phyloP scores from a whole-genome alignment of 139 green algal genomes.

The Chlamydomonas sp. region DNA sequence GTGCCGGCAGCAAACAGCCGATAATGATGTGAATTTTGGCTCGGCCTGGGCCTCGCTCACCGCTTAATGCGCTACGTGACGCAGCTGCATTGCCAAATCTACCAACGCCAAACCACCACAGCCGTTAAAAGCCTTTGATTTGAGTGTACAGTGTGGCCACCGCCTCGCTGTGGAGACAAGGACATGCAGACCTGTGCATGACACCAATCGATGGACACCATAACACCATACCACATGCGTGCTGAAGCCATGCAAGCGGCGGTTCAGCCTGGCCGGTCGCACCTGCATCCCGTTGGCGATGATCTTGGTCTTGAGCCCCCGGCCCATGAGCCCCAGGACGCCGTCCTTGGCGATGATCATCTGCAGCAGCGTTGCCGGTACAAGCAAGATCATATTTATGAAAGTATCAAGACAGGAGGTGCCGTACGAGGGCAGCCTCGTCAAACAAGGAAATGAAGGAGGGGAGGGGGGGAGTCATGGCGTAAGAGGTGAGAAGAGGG shows the following conservation, averaged over 20 bases:
- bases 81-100: no score
- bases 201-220: neutral
- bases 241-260: neutral
- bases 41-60: no score
- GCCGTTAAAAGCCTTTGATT: no score
- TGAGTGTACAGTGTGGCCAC: no score
- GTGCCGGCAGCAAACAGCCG: neutral
- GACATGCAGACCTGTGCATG: no score
- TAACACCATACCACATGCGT: neutral
- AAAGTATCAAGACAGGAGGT: neutral
- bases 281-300: constrained; percentile 79
- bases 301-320: constrained; percentile 89
- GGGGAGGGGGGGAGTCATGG: neutral
- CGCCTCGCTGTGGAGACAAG: no score
- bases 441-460: neutral
- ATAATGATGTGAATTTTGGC: neutral
- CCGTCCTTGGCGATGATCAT: constrained; percentile 84
- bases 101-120: no score
- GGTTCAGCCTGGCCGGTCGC: neutral
- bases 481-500: no score
- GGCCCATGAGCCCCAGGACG: constrained; percentile 80
- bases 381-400: neutral
- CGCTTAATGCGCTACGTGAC: no score
- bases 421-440: neutral
- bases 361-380: constrained; percentile 39